Percentiles rank a stretch among this genome's conserved stretches.
These are phyloP conservation scores for Magnusiomyces magnusii DNA, from an alignment of 1,139 yeast species.

Conservation along the genomic window DNA sequence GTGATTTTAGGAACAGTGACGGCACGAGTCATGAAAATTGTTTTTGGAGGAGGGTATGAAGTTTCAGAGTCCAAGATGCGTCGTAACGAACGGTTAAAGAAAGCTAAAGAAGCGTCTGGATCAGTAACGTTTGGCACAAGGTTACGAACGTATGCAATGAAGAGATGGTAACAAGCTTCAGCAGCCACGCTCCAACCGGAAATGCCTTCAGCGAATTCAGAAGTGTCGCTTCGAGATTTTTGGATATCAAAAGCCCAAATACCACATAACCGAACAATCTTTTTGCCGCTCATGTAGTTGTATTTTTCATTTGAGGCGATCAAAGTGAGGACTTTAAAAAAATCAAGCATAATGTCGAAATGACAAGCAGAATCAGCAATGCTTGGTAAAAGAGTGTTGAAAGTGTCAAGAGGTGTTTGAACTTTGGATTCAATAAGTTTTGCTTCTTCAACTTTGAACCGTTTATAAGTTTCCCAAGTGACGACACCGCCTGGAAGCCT, in stretches of 20 bases:
- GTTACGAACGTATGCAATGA: constrained; percentile 69
- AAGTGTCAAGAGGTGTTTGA: constrained; percentile 51
- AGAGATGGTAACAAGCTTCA: constrained; percentile 76
- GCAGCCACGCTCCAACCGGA: constrained; percentile 64
- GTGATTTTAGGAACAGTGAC: constrained; percentile 62
- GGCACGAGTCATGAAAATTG: constrained; percentile 35
- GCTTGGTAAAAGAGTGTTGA: constrained; percentile 72
- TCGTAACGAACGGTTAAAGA: constrained; percentile 18
- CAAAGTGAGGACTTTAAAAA: constrained; percentile 72
- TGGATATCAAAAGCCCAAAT: constrained; percentile 72
- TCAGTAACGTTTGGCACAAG: constrained; percentile 36
- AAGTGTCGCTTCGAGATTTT: constrained; percentile 27
- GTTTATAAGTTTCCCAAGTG: constrained; percentile 78
- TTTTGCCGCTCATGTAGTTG: constrained; percentile 72
- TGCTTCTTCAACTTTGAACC: constrained; percentile 58
- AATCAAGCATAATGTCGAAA: constrained; percentile 83
- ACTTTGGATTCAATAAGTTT: constrained; percentile 21
- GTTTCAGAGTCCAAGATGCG: constrained; percentile 48
- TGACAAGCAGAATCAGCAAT: constrained; percentile 79
- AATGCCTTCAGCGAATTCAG: constrained; percentile 60
- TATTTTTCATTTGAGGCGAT: constrained; percentile 75
- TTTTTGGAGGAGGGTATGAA: constrained; percentile 30
- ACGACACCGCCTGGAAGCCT: constrained; percentile 69
- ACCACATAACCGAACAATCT: constrained; percentile 74
- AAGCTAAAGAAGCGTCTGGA: background rate